Conservation (phyloP, 169 alveolate genomes). For the Cryptosporidium felis region DNA sequence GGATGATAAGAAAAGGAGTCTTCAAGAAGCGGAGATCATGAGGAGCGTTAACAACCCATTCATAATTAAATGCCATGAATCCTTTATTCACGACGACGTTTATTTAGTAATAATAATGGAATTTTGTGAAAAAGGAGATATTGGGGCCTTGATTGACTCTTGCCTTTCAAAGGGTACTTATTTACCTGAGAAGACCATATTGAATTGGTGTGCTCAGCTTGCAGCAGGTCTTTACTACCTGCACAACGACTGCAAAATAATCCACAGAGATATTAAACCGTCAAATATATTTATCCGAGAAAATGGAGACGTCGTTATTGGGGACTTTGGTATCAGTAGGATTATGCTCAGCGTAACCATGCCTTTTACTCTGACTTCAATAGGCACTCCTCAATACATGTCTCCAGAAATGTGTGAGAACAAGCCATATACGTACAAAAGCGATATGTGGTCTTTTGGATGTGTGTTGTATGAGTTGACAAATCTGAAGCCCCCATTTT, state of each 20-base stretch:
- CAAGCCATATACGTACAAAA: conserved; percentile 88
- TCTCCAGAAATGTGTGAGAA: conserved; percentile 89
- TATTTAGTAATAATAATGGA: conserved; percentile 83
- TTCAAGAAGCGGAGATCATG: conserved; percentile 81
- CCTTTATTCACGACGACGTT: conserved; percentile 80
- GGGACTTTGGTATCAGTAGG: conserved; percentile 92
- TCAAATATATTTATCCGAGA: conserved; percentile 86
- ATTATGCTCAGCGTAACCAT: conserved; percentile 85
- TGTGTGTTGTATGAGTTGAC: conserved; percentile 92
- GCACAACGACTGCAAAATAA: conserved; percentile 83
- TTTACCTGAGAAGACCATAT: conserved; percentile 85
- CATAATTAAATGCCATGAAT: conserved; percentile 83
- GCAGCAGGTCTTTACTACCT: conserved; percentile 84
- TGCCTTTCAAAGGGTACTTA: conserved; percentile 78
- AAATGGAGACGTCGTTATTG: conserved; percentile 84
- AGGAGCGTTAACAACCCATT: conserved; percentile 84
- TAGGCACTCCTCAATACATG: conserved; percentile 92
- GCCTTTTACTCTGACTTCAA: conserved; percentile 84
- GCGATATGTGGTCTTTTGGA: conserved; percentile 95
- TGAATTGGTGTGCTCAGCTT: conserved; percentile 86
- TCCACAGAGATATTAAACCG: conserved; percentile 90
- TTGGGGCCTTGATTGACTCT: conserved; percentile 80
- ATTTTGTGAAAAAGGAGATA: conserved; percentile 86
- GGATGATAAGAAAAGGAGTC: conserved; percentile 59
- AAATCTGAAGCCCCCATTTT: conserved; percentile 86